A percentile compares a stretch with the other conserved stretches of the same genome.
These are phyloP conservation scores for Chaetomiaceae sp. DNA, from an alignment of 2,329 filamentous ascomycete genomes.

Conservation along the genomic window DNA sequence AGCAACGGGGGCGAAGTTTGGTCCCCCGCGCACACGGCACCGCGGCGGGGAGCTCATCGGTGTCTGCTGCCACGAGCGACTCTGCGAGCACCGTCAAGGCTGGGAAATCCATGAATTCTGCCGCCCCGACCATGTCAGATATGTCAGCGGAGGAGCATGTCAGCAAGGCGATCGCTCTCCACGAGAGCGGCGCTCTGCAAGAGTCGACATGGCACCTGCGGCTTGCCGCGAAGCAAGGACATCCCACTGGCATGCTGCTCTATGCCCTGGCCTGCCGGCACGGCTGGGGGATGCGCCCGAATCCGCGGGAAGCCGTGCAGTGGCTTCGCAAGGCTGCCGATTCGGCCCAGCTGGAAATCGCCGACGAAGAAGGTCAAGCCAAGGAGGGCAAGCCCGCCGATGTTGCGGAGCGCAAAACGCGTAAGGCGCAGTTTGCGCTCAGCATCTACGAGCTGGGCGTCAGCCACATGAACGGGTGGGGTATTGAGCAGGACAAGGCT, in stretches of 20 bases:
- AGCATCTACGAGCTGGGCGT: conserved; percentile 96
- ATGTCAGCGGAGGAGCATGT: conserved; percentile 85
- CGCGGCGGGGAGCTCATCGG: conserved; percentile 40
- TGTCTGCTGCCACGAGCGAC: conserved; percentile 49
- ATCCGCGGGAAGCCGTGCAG: conserved; percentile 81
- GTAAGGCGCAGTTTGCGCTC: conserved; percentile 88
- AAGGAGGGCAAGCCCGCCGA: conserved; percentile 62
- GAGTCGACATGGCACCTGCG: conserved; percentile 96
- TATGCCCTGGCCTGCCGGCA: conserved; percentile 94
- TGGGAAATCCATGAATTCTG: conserved; percentile 40
- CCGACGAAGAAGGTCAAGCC: conserved; percentile 68
- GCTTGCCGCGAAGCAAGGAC: conserved; percentile 76
- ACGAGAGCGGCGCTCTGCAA: conserved; percentile 80
- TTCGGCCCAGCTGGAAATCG: conserved; percentile 73
- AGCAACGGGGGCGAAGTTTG: conserved; percentile 42
- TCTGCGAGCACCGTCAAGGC: conserved; percentile 51
- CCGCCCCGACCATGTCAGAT: conserved; percentile 57
- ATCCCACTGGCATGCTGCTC: conserved; percentile 91
- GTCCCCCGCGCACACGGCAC: conserved; percentile 38
- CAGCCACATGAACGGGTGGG: conserved; percentile 98
- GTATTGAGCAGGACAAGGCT: conserved; percentile 85
- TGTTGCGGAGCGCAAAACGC: conserved; percentile 68
- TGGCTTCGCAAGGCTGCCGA: conserved; percentile 93
- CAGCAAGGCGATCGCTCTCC: conserved; percentile 81
- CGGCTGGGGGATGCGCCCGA: conserved; percentile 95